These are phyloP conservation scores for Lachnellula arida DNA, from an alignment of 2,329 filamentous ascomycete species.

Conservation along the genomic window DNA sequence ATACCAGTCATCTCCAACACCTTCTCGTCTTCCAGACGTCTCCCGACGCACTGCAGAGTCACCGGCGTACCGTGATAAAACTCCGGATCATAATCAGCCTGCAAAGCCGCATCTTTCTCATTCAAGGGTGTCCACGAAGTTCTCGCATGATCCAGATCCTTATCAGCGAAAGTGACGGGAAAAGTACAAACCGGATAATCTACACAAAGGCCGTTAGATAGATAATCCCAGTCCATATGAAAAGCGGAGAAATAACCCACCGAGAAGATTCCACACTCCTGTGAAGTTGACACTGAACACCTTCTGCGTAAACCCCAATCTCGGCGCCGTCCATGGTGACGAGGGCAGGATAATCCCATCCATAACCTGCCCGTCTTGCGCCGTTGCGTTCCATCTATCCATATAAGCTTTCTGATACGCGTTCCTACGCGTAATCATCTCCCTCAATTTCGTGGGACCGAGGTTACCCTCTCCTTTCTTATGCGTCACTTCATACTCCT, in stretches of 20 bases:
- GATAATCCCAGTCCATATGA: not conserved
- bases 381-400: constrained; percentile 34
- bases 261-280: constrained; percentile 30
- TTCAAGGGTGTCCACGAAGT: constrained; percentile 25
- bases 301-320: constrained; percentile 28
- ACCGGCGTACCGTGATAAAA: constrained; percentile 31
- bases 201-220: constrained; percentile 7
- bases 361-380: constrained; percentile 30
- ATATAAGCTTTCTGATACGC: constrained; percentile 34
- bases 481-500: constrained; percentile 26
- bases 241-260: constrained; percentile 12
- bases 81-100: constrained; percentile 30
- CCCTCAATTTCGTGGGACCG: constrained; percentile 27
- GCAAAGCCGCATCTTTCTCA: constrained; percentile 24
- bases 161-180: constrained; percentile 40
- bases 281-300: constrained; percentile 30
- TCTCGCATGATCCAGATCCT: constrained; percentile 32
- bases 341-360: constrained; percentile 34
- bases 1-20: constrained; percentile 36
- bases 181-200: constrained; percentile 36
- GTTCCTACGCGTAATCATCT: constrained; percentile 32
- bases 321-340: constrained; percentile 34
- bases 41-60: constrained; percentile 28
- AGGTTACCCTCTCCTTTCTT: constrained; percentile 27
- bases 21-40: constrained; percentile 31